Evolutionary conservation across 2,329 filamentous ascomycete genomes (phyloP), one percentile per base, ranked within the genome.

Genomic region (Gliomastix tumulicola): DNA sequence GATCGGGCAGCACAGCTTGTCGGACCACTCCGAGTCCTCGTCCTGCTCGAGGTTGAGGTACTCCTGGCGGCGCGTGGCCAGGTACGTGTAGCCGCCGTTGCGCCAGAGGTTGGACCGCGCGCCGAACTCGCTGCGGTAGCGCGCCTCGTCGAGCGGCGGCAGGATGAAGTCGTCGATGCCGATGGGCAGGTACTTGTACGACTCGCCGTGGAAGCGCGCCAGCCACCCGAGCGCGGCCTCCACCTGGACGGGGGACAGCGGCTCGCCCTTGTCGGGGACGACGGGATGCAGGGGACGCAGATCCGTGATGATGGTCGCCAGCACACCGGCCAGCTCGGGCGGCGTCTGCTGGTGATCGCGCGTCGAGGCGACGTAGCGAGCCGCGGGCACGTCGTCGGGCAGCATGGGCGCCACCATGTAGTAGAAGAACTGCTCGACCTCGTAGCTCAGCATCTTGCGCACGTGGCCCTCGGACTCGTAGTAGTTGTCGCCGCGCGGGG

Each of bases 81-180:
- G 71, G 45, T 84, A 84, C 0, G 79, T 82, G 47, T 84, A 84
- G 0, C 80, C 79, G 2, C 80, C 80, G 30, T 83, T 80, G 7
- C 79, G 54, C 80, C 80, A 84, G 3, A 76, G 42, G 6, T 55
- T 60, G 10, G 27, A 42, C 2, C 49, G 43, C 5, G 40, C 36
- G 4, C 47, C 16, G 13, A n/a, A n/a, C 4, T 35, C 36, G 4
- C 45, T 40, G 7, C 50, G 47, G 12, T 58, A 52, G n/a, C 53
- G 47, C 0, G 49, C 50, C 44, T 82, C 77, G 16, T 77, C 60
- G 0, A 82, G 57, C 0, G 79, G 79, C 0, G 79, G 74, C 0
- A 68, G 52, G 0, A 78, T 49, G 9, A 74, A 58, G 0, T 54
- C 41, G 0, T 50, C 46, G 13, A 28, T 13, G 13, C 17, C 25